Conservation (phyloP, 352 stramenopile species). For the Globisporangium alternatum region DNA sequence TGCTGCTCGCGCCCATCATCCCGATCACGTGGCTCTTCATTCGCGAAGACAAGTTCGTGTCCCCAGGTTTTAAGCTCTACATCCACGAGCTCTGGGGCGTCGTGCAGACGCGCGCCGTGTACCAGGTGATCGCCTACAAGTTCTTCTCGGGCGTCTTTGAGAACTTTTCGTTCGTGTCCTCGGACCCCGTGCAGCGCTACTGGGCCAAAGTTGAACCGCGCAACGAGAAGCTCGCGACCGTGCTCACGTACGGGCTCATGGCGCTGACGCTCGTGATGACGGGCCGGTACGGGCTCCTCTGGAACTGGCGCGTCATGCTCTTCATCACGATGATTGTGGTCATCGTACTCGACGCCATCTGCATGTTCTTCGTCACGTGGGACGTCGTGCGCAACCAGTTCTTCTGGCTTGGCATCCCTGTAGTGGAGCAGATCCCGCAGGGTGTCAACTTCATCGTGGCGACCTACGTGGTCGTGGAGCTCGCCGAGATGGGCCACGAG, state of each 20-base stretch:
- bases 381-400: conserved; percentile 55
- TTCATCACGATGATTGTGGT: conserved; percentile 33
- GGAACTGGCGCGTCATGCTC: conserved; percentile 47
- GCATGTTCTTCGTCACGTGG: conserved; percentile 39
- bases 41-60: conserved; percentile 26
- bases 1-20: conserved; percentile 15
- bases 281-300: conserved; percentile 41
- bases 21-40: conserved; percentile 28
- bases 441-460: conserved; percentile 49
- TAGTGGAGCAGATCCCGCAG: conserved; percentile 45
- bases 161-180: conserved; percentile 32
- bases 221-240: conserved; percentile 27
- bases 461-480: conserved; percentile 57
- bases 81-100: conserved; percentile 32
- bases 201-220: conserved; percentile 34
- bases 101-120: conserved; percentile 42
- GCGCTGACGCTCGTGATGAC: conserved; percentile 33
- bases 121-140: conserved; percentile 50
- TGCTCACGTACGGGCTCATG: conserved; percentile 28
- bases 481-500: conserved; percentile 55
- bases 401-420: conserved; percentile 57
- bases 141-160: conserved; percentile 47
- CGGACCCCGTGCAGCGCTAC: conserved; percentile 32
- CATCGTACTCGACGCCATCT: conserved; percentile 35
- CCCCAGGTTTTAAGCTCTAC: conserved; percentile 18